Conservation (phyloP, 1,139 yeast species). For the Yamadazyma atlantica region DNA sequence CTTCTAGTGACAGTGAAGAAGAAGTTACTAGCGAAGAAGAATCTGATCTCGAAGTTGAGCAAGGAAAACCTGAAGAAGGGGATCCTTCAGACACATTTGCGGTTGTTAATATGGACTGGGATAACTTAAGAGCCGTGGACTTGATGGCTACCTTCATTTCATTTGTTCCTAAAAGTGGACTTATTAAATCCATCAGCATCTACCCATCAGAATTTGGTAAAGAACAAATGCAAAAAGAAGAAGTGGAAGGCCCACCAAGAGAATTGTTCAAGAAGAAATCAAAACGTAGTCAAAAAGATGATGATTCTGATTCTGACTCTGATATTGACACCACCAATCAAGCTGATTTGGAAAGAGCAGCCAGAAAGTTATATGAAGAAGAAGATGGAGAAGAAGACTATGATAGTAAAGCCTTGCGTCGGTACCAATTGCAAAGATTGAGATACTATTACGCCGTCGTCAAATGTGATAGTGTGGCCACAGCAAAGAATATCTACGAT, state of each 20-base stretch:
- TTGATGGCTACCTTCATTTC: slow-evolving; percentile 86
- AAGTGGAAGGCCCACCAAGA: slow-evolving; percentile 87
- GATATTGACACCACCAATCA: slow-evolving; percentile 46
- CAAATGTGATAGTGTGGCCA: slow-evolving; percentile 68
- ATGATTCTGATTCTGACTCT: slow-evolving; percentile 46
- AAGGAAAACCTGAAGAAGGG: slow-evolving; percentile 69
- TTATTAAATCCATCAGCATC: slow-evolving; percentile 68
- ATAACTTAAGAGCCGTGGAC: slow-evolving; percentile 81
- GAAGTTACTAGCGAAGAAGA: slow-evolving; percentile 34
- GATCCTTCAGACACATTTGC: slow-evolving; percentile 85
- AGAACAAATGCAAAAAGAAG: slow-evolving; percentile 88
- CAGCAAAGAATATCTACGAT: slow-evolving; percentile 76
- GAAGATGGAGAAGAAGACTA: slow-evolving; percentile 72
- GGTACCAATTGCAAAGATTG: slow-evolving; percentile 82
- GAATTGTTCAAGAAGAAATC: slow-evolving; percentile 61
- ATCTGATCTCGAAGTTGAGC: slow-evolving; percentile 56
- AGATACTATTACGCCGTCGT: slow-evolving; percentile 95
- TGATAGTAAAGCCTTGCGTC: slow-evolving; percentile 67
- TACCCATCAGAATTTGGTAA: slow-evolving; percentile 94
- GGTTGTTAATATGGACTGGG: slow-evolving; percentile 97
- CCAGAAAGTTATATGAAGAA: slow-evolving; percentile 67
- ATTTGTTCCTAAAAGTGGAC: slow-evolving; percentile 78
- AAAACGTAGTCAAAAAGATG: slow-evolving; percentile 18
- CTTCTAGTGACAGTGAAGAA: slow-evolving; percentile 22
- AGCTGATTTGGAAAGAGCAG: slow-evolving; percentile 50